Percentiles rank a stretch among this genome's conserved stretches.
phyloP scores from a whole-genome alignment of 2,329 filamentous ascomycete genomes.

The Aspergillus calidoustus region DNA sequence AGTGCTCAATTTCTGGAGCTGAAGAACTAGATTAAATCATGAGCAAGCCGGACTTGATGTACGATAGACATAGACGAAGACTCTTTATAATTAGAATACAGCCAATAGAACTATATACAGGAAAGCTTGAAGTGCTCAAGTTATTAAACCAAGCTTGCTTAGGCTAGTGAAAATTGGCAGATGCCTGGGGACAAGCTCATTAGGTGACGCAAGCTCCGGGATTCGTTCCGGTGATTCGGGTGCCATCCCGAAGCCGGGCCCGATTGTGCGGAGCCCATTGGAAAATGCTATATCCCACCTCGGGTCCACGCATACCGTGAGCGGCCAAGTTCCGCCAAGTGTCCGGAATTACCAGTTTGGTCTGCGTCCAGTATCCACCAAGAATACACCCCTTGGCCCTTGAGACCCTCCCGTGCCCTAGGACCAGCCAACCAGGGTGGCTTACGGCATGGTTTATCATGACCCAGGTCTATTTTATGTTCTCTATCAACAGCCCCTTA shows the following conservation, averaged over 20 bases:
- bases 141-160: too few relatives aligned
- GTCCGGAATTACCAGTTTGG: neutral
- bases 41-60: too few relatives aligned
- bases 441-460: neutral
- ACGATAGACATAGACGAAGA: too few relatives aligned
- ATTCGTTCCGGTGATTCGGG: neutral
- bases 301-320: neutral
- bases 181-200: too few relatives aligned
- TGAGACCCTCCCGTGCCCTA: neutral
- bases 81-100: too few relatives aligned
- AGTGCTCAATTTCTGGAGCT: constrained; percentile 5
- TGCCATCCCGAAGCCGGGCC: neutral
- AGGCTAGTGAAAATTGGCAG: too few relatives aligned
- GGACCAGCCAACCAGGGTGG: neutral
- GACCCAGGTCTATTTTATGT: neutral
- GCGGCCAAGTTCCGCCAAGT: neutral
- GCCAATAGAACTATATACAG: too few relatives aligned
- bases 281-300: neutral
- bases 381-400: neutral
- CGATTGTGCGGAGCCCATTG: neutral
- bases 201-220: neutral
- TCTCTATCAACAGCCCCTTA: neutral
- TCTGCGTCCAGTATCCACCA: neutral
- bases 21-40: neutral
- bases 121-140: too few relatives aligned